Percentiles rank a stretch among this genome's conserved stretches.
Evolutionary conservation across 2,329 filamentous ascomycete species (phyloP).

Genomic region (Endocalyx cinctus): DNA sequence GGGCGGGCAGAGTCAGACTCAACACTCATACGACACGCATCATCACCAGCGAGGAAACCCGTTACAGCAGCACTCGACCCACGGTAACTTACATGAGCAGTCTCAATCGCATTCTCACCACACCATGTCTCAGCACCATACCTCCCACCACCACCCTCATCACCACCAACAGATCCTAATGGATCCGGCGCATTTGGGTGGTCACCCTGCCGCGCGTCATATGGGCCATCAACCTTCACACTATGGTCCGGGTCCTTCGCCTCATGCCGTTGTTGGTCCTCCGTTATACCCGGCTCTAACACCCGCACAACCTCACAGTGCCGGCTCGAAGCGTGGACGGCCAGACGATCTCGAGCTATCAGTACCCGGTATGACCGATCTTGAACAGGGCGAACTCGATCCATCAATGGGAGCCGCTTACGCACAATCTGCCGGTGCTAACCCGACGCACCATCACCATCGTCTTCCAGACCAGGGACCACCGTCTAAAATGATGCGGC

Average conservation of each 20-base stretch:
- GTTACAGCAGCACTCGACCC: constrained; percentile 45
- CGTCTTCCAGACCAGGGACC: constrained; percentile 70
- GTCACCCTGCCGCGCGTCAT: constrained; percentile 42
- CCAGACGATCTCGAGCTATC: constrained; percentile 57
- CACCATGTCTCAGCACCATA: constrained; percentile 40
- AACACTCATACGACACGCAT: constrained; percentile 56
- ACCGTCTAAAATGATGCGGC: constrained; percentile 62
- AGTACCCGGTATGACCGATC: constrained; percentile 43
- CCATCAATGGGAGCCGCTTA: constrained; percentile 49
- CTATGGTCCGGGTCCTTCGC: constrained; percentile 45
- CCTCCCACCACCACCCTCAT: constrained; percentile 43
- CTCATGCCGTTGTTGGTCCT: constrained; percentile 39
- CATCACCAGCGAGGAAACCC: constrained; percentile 44
- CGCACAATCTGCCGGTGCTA: constrained; percentile 40
- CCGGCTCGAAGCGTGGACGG: constrained; percentile 46
- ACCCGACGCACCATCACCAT: constrained; percentile 73
- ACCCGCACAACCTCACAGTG: constrained; percentile 26
- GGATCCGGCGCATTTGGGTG: constrained; percentile 51
- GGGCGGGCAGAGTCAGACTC: constrained; percentile 59
- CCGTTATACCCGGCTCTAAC: constrained; percentile 50
- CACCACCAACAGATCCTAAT: constrained; percentile 53
- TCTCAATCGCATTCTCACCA: constrained; percentile 33
- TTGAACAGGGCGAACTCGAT: constrained; percentile 52
- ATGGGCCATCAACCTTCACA: constrained; percentile 49
- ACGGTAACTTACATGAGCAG: constrained; percentile 44